Evolutionary conservation across 208 protist species (phyloP), one percentile per base, ranked within the genome.

Genomic region (Tritrichomonas musculus): DNA sequence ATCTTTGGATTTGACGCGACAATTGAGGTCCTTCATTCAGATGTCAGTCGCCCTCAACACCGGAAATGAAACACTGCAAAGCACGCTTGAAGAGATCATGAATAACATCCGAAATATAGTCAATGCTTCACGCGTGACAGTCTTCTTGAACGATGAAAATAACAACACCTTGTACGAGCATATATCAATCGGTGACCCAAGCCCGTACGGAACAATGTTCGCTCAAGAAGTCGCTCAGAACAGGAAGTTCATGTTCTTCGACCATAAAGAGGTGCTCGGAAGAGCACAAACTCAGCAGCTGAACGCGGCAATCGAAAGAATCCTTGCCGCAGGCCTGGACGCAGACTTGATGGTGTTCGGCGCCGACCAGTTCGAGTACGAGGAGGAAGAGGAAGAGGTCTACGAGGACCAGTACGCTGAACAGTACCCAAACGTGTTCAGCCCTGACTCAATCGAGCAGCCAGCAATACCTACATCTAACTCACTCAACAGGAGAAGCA

Each of bases 251-350:
- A 88, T 88, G 77, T 39, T 88, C 0, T 88, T 88, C 30, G 77
- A 88, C 57, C 77, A 88, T 50, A 53, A 88, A n/a, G 77, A 88
- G 57, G 77, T 88, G 33, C 22, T 88, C 2, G 77, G 77, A 39
- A 44, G 47, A n/a, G 25, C 77, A 33, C 77, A 88, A 47, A 88
- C 77, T 39, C 77, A 88, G 30, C 77, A 88, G 30, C 36, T 88
- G 22, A 88, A 88, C 17, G 27, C 13, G 20, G 77, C 77, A n/a
- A 88, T 88, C 39, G 77, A 88, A 36, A 88, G 30, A 57, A 88
- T 88, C 4, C 47, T 88, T 39, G 77, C 77, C 57, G 77, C 77
- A 33, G 77, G 77, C 27, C 44, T 88, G 11, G 77, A 88, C 30
- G 77, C 77, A 27, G 77, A 88, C 30, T 4, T 88, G 0, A 20